These are phyloP conservation scores for Schizosaccharomyces osmophilus DNA, from an alignment of 805 yeast species.

Conservation along the genomic window DNA sequence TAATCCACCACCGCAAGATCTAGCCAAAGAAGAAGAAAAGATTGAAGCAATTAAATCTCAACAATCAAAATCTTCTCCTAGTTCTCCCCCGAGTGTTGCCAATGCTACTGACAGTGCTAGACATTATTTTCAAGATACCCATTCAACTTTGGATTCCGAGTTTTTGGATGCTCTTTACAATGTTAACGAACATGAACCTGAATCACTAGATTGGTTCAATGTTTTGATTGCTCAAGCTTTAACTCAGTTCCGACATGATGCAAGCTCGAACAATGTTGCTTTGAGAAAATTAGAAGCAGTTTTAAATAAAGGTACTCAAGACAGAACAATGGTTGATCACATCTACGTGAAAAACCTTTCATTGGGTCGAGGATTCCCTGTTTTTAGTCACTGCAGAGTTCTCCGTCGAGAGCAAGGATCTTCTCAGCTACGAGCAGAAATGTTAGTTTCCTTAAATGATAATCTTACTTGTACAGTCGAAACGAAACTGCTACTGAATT, in stretches of 20 bases:
- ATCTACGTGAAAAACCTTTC: constrained; percentile 67
- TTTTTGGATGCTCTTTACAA: constrained; percentile 82
- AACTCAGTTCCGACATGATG: constrained; percentile 72
- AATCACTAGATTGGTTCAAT: constrained; percentile 90
- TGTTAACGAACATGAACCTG: constrained; percentile 66
- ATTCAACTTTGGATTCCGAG: constrained; percentile 19
- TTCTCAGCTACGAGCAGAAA: constrained; percentile 48
- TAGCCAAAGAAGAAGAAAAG: background rate
- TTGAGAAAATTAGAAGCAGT: constrained; percentile 53
- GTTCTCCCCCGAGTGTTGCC: background rate
- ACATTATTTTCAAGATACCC: constrained; percentile 3
- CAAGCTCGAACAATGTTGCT: constrained; percentile 59
- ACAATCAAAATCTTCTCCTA: background rate
- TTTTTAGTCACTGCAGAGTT: constrained; percentile 78
- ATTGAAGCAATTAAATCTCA: background rate
- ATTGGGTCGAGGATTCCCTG: constrained; percentile 86
- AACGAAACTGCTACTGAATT: constrained; percentile 52
- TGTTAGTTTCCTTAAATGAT: constrained; percentile 74
- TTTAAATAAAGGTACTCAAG: constrained; percentile 25
- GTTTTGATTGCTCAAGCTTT: constrained; percentile 80
- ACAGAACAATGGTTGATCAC: constrained; percentile 62
- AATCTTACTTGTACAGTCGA: constrained; percentile 68
- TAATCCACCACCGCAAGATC: constrained; percentile 8
- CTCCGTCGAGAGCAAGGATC: constrained; percentile 29
- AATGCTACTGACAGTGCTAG: background rate